Evolutionary conservation across 2,329 filamentous ascomycete species (phyloP).

Genomic region (Monosporascus sp.): DNA sequence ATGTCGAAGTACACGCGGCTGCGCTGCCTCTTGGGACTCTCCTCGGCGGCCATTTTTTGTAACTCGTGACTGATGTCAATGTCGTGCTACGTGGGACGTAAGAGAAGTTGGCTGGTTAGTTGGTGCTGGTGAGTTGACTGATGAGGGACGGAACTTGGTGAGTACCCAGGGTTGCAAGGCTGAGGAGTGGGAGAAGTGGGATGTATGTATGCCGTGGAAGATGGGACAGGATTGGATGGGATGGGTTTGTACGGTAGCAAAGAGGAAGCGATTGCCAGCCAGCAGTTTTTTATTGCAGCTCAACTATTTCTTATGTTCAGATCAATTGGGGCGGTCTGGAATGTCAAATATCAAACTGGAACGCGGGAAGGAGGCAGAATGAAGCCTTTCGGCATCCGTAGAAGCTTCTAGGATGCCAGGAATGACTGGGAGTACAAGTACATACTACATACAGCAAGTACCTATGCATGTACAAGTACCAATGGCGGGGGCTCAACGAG

Average conservation of each 20-base stretch:
- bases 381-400: not conserved
- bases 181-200: not conserved
- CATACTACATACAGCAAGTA: too few species aligned
- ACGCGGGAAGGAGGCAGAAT: not conserved
- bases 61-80: not conserved
- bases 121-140: not conserved
- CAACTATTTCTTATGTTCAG: not conserved
- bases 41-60: slow-evolving; percentile 28
- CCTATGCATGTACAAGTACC: not conserved
- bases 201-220: not conserved
- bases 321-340: not conserved
- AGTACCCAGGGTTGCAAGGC: not conserved
- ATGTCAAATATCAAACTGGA: not conserved
- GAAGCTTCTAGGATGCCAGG: not conserved
- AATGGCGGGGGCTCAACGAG: not conserved
- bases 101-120: not conserved
- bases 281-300: not conserved
- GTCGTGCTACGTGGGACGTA: not conserved
- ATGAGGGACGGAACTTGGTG: not conserved
- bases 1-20: slow-evolving; percentile 93
- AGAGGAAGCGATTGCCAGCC: not conserved
- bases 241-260: not conserved
- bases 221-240: not conserved
- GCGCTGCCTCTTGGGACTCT: slow-evolving; percentile 44
- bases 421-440: not conserved